Evolutionary conservation across 768 basidiomycete genomes (phyloP).

Genomic region (Amanita pallidorosea): DNA sequence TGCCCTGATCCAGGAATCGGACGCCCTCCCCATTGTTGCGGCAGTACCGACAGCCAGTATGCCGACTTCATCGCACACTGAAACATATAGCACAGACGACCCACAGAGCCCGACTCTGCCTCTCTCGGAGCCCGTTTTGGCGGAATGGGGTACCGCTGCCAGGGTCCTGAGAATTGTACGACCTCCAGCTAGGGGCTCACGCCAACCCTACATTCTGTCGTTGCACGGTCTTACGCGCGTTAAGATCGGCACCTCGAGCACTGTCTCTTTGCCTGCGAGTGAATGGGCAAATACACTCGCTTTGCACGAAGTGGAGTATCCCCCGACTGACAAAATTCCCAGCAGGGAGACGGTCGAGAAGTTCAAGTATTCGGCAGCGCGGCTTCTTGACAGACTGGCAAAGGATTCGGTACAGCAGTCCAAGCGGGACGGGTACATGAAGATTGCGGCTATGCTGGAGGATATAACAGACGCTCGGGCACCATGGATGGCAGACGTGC

Average conservation of each 20-base stretch:
- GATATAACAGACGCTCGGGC: constrained; percentile 54
- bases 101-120: not conserved
- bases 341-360: constrained; percentile 44
- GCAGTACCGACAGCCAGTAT: constrained; percentile 37
- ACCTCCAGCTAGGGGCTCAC: constrained; percentile 41
- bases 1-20: constrained; percentile 57
- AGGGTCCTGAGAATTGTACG: constrained; percentile 61
- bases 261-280: constrained; percentile 16
- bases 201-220: constrained; percentile 57
- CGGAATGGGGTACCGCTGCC: constrained; percentile 60
- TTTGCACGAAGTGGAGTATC: constrained; percentile 36
- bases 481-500: constrained; percentile 70
- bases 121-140: constrained; percentile 16
- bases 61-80: constrained; percentile 7
- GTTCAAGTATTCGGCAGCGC: constrained; percentile 60
- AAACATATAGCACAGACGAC: constrained; percentile 4
- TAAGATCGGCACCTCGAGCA: constrained; percentile 30
- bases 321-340: constrained; percentile 34
- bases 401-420: constrained; percentile 35
- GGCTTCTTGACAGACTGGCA: constrained; percentile 56
- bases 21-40: constrained; percentile 59
- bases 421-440: constrained; percentile 56
- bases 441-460: constrained; percentile 63
- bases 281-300: constrained; percentile 21
- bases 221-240: constrained; percentile 66